These are phyloP conservation scores for Epicoccum sorghinum DNA, from an alignment of 2,329 filamentous ascomycete species.

Conservation along the genomic window DNA sequence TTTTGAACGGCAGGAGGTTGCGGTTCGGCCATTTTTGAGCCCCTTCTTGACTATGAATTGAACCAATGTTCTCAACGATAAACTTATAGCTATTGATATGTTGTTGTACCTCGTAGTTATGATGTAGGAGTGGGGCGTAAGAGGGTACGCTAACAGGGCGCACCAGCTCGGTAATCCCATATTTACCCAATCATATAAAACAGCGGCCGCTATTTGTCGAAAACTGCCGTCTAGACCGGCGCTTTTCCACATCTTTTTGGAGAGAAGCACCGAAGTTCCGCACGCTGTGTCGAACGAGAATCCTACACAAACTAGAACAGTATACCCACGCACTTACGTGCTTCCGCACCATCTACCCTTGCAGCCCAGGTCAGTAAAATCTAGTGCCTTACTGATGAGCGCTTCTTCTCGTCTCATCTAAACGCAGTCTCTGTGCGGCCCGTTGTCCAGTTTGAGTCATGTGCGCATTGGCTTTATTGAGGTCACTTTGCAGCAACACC, in stretches of 20 bases:
- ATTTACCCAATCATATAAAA: constrained; percentile 24
- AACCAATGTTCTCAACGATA: not conserved
- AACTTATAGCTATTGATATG: not conserved
- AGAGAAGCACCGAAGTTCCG: not conserved
- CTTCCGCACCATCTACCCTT: not conserved
- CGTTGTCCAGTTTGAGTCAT: constrained; percentile 28
- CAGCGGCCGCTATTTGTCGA: constrained; percentile 22
- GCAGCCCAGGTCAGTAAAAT: constrained; percentile 7
- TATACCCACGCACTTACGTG: not conserved
- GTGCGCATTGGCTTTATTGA: constrained; percentile 25
- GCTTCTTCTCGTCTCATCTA: not conserved
- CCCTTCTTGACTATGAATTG: too few relatives aligned
- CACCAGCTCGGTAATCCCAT: constrained; percentile 13
- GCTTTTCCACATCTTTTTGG: constrained; percentile 3
- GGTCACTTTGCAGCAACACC: constrained; percentile 25
- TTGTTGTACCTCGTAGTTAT: not conserved
- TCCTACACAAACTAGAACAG: constrained; percentile 1
- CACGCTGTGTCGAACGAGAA: constrained; percentile 6
- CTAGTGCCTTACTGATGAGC: not conserved
- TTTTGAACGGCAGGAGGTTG: constrained; percentile 65
- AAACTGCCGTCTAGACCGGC: not conserved
- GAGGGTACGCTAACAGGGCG: not conserved
- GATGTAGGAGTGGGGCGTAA: constrained; percentile 19
- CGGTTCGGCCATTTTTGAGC: constrained; percentile 62
- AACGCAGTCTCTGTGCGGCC: constrained; percentile 1